Conservation (phyloP, 768 basidiomycete genomes). For the Psilocybe cyanescens region DNA sequence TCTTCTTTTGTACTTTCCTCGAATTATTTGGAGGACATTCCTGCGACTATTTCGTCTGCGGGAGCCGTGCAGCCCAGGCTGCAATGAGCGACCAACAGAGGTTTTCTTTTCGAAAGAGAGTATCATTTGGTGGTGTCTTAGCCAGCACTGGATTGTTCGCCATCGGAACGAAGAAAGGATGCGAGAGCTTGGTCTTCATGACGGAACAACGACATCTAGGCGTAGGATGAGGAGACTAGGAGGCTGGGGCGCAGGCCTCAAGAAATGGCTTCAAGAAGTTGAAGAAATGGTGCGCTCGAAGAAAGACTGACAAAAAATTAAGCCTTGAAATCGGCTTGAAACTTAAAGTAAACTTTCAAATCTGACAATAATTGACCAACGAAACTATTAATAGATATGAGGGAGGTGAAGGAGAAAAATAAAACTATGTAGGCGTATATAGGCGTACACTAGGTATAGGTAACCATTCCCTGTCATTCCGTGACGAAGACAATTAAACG, state of each 20-base stretch:
- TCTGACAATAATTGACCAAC: no score
- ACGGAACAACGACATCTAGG: constrained; percentile 29
- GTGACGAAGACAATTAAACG: no score
- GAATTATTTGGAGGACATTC: constrained; percentile 57
- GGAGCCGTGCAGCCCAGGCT: constrained; percentile 52
- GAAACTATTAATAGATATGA: no score
- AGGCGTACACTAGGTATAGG: no score
- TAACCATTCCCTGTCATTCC: no score
- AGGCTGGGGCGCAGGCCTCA: constrained; percentile 51
- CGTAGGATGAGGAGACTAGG: constrained; percentile 52
- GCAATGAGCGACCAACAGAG: constrained; percentile 41
- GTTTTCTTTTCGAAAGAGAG: constrained; percentile 52
- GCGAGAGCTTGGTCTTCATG: constrained; percentile 33
- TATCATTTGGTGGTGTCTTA: constrained; percentile 56
- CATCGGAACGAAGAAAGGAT: constrained; percentile 29
- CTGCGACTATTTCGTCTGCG: constrained; percentile 40
- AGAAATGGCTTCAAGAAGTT: constrained; percentile 43
- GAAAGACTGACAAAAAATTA: not conserved
- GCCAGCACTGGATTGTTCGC: constrained; percentile 40
- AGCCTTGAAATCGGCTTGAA: no score
- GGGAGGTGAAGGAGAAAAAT: no score
- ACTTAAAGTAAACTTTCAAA: no score
- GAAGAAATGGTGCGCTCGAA: constrained; percentile 28
- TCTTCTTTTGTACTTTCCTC: constrained; percentile 61
- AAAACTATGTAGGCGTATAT: no score